Evolutionary conservation across 495 filamentous ascomycete species (phyloP), one percentile per base, ranked within the genome.

Genomic region (Cairneyella variabilis): DNA sequence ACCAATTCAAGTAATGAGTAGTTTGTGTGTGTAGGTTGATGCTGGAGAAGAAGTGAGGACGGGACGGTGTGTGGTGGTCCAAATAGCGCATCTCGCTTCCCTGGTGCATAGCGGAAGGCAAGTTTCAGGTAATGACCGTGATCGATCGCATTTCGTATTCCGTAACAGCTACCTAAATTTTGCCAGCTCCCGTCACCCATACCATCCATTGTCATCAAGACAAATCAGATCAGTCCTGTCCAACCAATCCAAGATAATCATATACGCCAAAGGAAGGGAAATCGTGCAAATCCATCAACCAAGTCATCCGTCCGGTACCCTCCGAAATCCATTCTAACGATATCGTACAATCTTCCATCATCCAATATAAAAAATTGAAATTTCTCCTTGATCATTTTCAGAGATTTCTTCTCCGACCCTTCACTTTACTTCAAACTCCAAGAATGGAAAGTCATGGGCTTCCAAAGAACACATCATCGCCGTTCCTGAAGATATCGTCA

Each of bases 401-500:
- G 17, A 12, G 12, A 18, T 43, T 22, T 18, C 40, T 9, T 12
- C 23, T 20, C 14, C 14, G 25, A 3, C 3, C 7, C 1, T 26
- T 43, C n/a, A n/a, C n/a, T n/a, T n/a, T n/a, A n/a, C n/a, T n/a
- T n/a, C n/a, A n/a, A n/a, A n/a, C n/a, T n/a, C n/a, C n/a, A n/a
- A n/a, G 43, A 30, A 3, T 7, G 3, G 25, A 5, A 2, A 47
- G 36, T 64, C 54, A 71, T 26, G 64, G 60, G 36, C 54, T 61
- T 8, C 66, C 62, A 51, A 69, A 71, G 43, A 69, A 68, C 3
- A 67, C 57, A 58, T 77, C 74, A 23, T 66, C 70, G 28, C 65
- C 66, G 26, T 64, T 62, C 23, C 64, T 70, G 54, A 75, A 74
- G 14, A 60, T 20, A 20, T 58, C 71, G 67, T 75, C 57, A 57